Evolutionary conservation across 2,329 filamentous ascomycete species (phyloP), one percentile per base, ranked within the genome.

Genomic region (Colletotrichum tofieldiae): DNA sequence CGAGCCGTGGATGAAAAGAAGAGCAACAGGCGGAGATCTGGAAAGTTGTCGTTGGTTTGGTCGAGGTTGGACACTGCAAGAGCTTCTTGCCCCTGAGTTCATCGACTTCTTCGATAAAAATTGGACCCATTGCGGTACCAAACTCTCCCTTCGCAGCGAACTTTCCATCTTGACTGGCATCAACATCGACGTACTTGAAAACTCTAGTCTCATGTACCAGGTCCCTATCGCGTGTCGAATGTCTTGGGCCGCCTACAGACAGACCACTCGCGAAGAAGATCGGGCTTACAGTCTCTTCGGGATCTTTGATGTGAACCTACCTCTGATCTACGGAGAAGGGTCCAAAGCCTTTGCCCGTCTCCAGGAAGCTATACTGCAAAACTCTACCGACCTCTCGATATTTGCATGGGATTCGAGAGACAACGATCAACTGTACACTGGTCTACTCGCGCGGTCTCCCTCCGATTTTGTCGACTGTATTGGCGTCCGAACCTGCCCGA

Each of bases 261-360:
- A 72, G 63, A 78, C 75, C 2, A 77, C 72, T 2, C 63, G 74
- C 5, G 2, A 52, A 58, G 74, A 79, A 60, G 77, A 81, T 65
- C 51, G 71, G 9, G 77, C 77, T 0, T 79, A 79, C 59, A 76
- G 75, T 26, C 63, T 80, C 18, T 56, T 78, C 14, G 78, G 78
- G 16, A 55, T 80, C 11, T 79, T 79, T 41, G 68, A 72, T 29
- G 70, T 79, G 12, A 77, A 74, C 14, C 78, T 80, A 75, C 72
- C 76, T 5, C 47, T 77, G 12, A 67, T 75, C 1, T 80, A 79
- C 23, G 77, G 78, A 7, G 78, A 80, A 58, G 77, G 77, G 14
- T n/a, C 16, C 7, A 73, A 68, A 20, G 75, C 76, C 1, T 79
- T 78, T 47, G 39, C 60, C 18, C 67, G 76, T 59, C 16, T 76